phyloP scores from a whole-genome alignment of 306 rosid species.

The Arachis stenosperma region DNA sequence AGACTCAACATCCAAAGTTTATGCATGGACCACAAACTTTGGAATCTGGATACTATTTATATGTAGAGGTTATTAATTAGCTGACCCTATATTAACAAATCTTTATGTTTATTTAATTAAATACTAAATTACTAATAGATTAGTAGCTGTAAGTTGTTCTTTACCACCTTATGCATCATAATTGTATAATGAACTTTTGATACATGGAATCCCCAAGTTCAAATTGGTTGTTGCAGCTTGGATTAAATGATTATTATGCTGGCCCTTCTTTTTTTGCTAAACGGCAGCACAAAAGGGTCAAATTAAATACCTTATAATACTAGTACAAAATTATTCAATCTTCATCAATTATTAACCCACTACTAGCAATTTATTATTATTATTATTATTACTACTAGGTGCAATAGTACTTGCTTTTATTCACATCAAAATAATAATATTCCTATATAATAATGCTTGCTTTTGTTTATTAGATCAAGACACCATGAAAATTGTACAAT shows the following conservation, averaged over 20 bases:
- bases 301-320: not conserved
- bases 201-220: constrained; percentile 32
- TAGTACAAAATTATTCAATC: constrained; percentile 28
- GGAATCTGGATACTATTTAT: constrained; percentile 28
- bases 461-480: constrained; percentile 29
- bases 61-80: constrained; percentile 18
- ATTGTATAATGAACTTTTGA: constrained; percentile 30
- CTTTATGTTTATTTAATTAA: constrained; percentile 2
- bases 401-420: constrained; percentile 2
- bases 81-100: constrained; percentile 10
- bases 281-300: constrained; percentile 36
- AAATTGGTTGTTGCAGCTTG: constrained; percentile 42
- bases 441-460: not conserved
- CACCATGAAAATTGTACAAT: constrained; percentile 43
- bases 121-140: not conserved
- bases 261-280: constrained; percentile 1
- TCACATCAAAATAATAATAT: too few species aligned
- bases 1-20: constrained; percentile 29
- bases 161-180: constrained; percentile 36
- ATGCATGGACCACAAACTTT: constrained; percentile 42
- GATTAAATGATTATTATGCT: constrained; percentile 30
- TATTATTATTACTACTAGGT: too few species aligned
- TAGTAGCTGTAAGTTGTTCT: constrained; percentile 35
- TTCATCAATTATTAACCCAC: constrained; percentile 43
- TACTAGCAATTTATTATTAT: constrained; percentile 26